A percentile compares a stretch with the other conserved stretches of the same genome.
These are phyloP conservation scores for Mycocentrospora acerina DNA, from an alignment of 2,329 filamentous ascomycete species.

Conservation along the genomic window DNA sequence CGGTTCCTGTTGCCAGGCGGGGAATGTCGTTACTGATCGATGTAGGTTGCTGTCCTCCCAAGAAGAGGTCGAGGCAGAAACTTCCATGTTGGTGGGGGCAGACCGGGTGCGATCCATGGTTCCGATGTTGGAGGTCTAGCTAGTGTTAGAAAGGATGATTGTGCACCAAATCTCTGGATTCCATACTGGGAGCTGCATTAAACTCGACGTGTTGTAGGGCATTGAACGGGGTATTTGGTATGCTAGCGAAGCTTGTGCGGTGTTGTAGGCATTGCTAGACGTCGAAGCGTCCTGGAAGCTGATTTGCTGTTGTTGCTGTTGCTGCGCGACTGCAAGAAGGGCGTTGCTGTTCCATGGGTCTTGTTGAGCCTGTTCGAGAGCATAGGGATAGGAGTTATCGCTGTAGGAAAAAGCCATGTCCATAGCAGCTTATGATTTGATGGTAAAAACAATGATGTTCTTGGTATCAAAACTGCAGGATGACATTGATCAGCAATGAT, in stretches of 20 bases:
- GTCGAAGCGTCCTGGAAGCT: slow-evolving; percentile 35
- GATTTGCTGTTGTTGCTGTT: slow-evolving; percentile 36
- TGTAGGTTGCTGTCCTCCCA: slow-evolving; percentile 17
- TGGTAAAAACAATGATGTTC: slow-evolving; percentile 7
- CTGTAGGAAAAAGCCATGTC: slow-evolving; percentile 26
- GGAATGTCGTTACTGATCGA: slow-evolving; percentile 24
- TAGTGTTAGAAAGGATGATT: slow-evolving; percentile 31
- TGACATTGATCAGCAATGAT: slow-evolving; percentile 26
- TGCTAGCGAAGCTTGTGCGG: slow-evolving; percentile 21
- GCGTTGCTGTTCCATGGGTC: slow-evolving; percentile 38
- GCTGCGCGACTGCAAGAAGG: slow-evolving; percentile 37
- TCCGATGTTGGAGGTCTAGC: slow-evolving; percentile 23
- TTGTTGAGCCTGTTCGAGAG: slow-evolving; percentile 40
- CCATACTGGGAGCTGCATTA: slow-evolving; percentile 37
- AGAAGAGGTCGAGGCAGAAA: slow-evolving; percentile 28
- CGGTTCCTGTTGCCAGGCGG: slow-evolving; percentile 29
- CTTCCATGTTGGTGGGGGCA: slow-evolving; percentile 36
- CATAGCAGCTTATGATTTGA: slow-evolving; percentile 20
- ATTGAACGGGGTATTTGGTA: slow-evolving; percentile 39
- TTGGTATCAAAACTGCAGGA: slow-evolving; percentile 21
- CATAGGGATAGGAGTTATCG: slow-evolving; percentile 23
- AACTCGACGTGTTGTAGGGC: slow-evolving; percentile 24
- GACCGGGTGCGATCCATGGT: slow-evolving; percentile 39
- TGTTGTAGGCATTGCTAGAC: slow-evolving; percentile 18
- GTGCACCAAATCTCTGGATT: slow-evolving; percentile 27